phyloP scores from a whole-genome alignment of 164 flowering plant genomes.

The Macadamia integrifolia region DNA sequence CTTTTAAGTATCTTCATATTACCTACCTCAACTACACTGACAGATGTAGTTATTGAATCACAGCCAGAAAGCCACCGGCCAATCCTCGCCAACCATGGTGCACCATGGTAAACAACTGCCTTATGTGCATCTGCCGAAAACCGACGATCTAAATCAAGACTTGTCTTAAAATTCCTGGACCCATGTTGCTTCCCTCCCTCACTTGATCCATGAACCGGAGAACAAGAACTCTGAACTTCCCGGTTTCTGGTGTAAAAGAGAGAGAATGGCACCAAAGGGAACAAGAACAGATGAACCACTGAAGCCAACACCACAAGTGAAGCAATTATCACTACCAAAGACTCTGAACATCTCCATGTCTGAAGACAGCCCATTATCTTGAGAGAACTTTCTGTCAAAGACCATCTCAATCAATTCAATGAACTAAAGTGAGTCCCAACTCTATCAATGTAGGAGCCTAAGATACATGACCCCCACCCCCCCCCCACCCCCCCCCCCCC shows the following conservation, averaged over 20 bases:
- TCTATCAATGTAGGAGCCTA: too few relatives aligned
- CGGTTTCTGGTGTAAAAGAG: slow-evolving; percentile 35
- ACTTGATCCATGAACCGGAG: slow-evolving; percentile 32
- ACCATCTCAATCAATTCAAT: not conserved
- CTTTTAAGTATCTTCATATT: not conserved
- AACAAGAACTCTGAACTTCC: slow-evolving; percentile 36
- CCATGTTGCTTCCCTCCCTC: slow-evolving; percentile 15
- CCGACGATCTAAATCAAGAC: slow-evolving; percentile 27
- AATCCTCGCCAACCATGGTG: slow-evolving; percentile 84
- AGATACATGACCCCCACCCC: too few relatives aligned
- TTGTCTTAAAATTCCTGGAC: slow-evolving; percentile 10
- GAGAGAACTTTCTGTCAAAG: not conserved
- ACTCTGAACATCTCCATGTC: slow-evolving; percentile 66
- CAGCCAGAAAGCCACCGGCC: slow-evolving; percentile 90
- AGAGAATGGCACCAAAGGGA: slow-evolving; percentile 53
- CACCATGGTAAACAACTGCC: slow-evolving; percentile 69
- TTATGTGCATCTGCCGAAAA: slow-evolving; percentile 55
- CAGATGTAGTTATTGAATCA: slow-evolving; percentile 37
- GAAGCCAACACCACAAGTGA: slow-evolving; percentile 51
- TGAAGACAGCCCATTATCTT: slow-evolving; percentile 36
- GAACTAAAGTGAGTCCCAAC: not conserved
- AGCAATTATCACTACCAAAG: slow-evolving; percentile 47
- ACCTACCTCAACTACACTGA: slow-evolving; percentile 64
- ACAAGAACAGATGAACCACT: slow-evolving; percentile 52
- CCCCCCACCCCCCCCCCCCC: too few relatives aligned